phyloP scores from a whole-genome alignment of 306 rosid genomes.

The Luffa aegyptiaca region DNA sequence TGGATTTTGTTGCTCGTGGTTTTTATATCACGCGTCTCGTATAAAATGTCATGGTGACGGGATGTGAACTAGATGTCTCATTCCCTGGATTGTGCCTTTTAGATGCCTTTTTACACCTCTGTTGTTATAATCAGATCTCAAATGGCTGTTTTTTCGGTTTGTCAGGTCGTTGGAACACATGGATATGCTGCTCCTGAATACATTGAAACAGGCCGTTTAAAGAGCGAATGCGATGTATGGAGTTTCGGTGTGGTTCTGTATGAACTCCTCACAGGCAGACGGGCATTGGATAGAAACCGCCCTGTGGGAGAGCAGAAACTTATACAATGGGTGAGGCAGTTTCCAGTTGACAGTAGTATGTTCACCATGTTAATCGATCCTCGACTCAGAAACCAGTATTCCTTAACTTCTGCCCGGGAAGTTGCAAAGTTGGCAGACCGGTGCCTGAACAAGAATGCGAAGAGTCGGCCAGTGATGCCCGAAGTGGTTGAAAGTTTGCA shows the following conservation, averaged over 20 bases:
- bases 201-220: constrained; percentile 70
- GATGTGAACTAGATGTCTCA: not conserved
- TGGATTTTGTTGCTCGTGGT: not conserved
- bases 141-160: not conserved
- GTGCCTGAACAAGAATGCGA: constrained; percentile 65
- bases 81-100: not conserved
- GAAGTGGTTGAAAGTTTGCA: constrained; percentile 56
- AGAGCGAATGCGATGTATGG: constrained; percentile 62
- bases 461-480: constrained; percentile 71
- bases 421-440: constrained; percentile 74
- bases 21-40: not conserved
- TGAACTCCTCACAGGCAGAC: constrained; percentile 85
- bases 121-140: not conserved
- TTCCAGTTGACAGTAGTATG: constrained; percentile 47
- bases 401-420: constrained; percentile 39
- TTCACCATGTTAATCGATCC: constrained; percentile 75
- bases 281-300: constrained; percentile 46
- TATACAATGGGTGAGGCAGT: constrained; percentile 63
- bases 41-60: not conserved
- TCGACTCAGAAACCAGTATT: constrained; percentile 47
- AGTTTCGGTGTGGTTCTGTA: constrained; percentile 91
- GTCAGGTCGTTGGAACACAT: constrained; percentile 82
- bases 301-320: constrained; percentile 62
- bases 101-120: not conserved
- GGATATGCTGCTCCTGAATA: constrained; percentile 99